Evolutionary conservation across 2,329 filamentous ascomycete genomes (phyloP), one percentile per base, ranked within the genome.

Genomic region (Nigrograna mackinnonii): DNA sequence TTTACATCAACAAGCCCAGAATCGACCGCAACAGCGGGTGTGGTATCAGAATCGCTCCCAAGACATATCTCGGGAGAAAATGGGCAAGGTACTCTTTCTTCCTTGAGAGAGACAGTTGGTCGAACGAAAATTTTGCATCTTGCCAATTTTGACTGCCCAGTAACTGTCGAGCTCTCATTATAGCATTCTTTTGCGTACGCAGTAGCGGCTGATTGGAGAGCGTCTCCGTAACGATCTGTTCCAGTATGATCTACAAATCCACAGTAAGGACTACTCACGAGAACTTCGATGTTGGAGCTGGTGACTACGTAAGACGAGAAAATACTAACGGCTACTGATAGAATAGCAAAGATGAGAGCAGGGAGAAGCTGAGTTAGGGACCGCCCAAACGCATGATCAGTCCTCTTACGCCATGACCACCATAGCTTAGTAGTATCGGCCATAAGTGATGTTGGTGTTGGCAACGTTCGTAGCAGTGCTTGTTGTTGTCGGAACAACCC

Each of bases 401-500:
- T 38, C 30, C 39, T 49, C 2, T 13, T 31, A 11, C 44, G 38
- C 51, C 51, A 52, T 2, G 26, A 20, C 41, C 41, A 52, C 39
- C 35, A 49, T 11, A 54, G 21, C 37, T 54, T 52, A 4, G 43
- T 9, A 2, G 39, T 35, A 22, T 54, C 51, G 3, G 46, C 45
- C 6, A 52, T 20, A 6, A 50, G 21, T n/a, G 46, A 39, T 4
- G 31, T 48, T 16, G 49, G 46, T 9, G 49, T 44, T 4, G 49
- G 51, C 11, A 46, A 32, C 2, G 48, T 52, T 7, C 49, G 33
- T 3, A 54, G 33, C 1, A 52, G 21, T 6, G 31, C 51, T 19
- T 54, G 51, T 28, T 52, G 51, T 35, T 54, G 49, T 30, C 41
- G 35, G 34, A 43, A 52, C 2, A 54, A 39, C 4, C 42, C 48